Percentiles rank a stretch among this genome's conserved stretches.
These are phyloP conservation scores for Aspergillus versicolor DNA, from an alignment of 2,329 filamentous ascomycete genomes.

Conservation along the genomic window DNA sequence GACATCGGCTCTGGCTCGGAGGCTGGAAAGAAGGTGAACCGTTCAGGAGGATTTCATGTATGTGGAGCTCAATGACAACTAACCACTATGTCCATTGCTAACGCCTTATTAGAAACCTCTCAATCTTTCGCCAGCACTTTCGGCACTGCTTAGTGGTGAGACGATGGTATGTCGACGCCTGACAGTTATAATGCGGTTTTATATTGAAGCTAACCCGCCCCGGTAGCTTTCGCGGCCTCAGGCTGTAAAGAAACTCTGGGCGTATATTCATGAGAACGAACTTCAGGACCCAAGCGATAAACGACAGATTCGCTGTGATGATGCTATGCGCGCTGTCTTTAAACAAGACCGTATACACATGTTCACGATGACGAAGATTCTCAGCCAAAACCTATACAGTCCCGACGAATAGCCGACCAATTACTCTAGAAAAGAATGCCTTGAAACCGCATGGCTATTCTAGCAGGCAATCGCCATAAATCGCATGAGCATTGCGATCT, in stretches of 20 bases:
- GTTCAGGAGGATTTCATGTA: constrained; percentile 88
- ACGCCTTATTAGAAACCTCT: constrained; percentile 43
- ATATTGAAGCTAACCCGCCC: constrained; percentile 19
- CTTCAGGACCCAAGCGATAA: constrained; percentile 91
- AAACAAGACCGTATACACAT: constrained; percentile 90
- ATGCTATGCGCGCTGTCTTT: constrained; percentile 87
- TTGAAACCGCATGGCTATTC: constrained; percentile 13
- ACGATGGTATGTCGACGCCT: constrained; percentile 35
- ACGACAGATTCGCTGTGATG: constrained; percentile 89
- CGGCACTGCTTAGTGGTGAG: constrained; percentile 46
- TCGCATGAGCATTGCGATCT: constrained; percentile 10
- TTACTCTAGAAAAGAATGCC: constrained; percentile 7
- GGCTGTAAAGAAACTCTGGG: constrained; percentile 95
- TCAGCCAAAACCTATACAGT: constrained; percentile 85
- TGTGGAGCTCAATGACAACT: background rate
- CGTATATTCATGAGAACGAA: constrained; percentile 83
- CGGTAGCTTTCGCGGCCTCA: constrained; percentile 82
- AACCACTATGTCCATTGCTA: background rate
- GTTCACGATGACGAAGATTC: constrained; percentile 99
- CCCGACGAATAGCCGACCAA: constrained; percentile 62
- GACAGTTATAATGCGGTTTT: background rate
- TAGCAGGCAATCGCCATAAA: constrained; percentile 1
- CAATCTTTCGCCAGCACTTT: constrained; percentile 46
- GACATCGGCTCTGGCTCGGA: constrained; percentile 66
- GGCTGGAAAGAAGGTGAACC: constrained; percentile 62